Conservation (phyloP, 768 basidiomycete genomes). For the Russula abietina region DNA sequence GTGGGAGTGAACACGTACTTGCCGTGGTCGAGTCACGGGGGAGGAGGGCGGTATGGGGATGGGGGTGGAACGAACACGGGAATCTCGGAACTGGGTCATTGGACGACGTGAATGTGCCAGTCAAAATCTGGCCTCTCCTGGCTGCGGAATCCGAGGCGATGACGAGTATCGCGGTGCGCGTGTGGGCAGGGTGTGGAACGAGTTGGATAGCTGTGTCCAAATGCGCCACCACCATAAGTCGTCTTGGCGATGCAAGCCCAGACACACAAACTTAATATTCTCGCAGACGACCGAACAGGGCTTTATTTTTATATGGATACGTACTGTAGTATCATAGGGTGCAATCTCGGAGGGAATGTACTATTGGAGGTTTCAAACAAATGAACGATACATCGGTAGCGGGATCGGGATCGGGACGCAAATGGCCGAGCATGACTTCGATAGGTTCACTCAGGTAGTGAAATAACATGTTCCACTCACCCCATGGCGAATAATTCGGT, state of each 20-base stretch:
- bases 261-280: too few species aligned
- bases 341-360: too few species aligned
- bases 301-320: too few species aligned
- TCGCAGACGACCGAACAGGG: too few species aligned
- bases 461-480: too few species aligned
- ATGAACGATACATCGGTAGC: too few species aligned
- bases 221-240: neutral
- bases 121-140: constrained; percentile 47
- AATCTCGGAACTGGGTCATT: constrained; percentile 71
- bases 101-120: constrained; percentile 46
- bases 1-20: constrained; percentile 86
- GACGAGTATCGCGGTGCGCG: constrained; percentile 12
- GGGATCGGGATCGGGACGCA: too few species aligned
- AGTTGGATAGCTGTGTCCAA: constrained; percentile 38
- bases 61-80: constrained; percentile 99
- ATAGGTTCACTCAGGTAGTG: too few species aligned
- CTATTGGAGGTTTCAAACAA: too few species aligned
- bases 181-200: constrained; percentile 51
- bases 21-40: constrained; percentile 24
- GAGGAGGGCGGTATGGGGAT: constrained; percentile 53
- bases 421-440: too few species aligned
- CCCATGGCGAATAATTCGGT: too few species aligned
- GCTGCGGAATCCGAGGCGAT: neutral
- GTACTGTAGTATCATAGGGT: too few species aligned
- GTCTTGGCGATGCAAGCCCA: neutral